Percentiles rank a stretch among this genome's conserved stretches.
These are phyloP conservation scores for Petunia axillaris DNA, from an alignment of 257 asterid species.

Conservation along the genomic window DNA sequence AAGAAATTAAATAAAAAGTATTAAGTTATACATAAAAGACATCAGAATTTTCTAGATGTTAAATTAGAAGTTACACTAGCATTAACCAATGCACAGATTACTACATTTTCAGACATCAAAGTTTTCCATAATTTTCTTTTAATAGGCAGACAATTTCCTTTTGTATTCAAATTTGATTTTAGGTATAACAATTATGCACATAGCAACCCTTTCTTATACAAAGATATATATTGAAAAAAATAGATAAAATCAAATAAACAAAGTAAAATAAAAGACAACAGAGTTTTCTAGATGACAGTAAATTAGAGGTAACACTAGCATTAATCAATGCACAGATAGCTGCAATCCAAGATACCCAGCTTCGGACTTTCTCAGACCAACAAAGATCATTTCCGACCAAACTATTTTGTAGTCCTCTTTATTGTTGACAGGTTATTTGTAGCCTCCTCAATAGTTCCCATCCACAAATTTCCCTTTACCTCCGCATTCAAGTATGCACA, in stretches of 20 bases:
- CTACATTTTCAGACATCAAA: too few relatives aligned
- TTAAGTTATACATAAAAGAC: background rate
- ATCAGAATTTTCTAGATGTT: constrained; percentile 6
- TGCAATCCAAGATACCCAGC: background rate
- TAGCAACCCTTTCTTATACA: background rate
- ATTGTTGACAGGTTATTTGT: background rate
- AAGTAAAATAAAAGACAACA: background rate
- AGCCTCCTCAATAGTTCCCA: background rate
- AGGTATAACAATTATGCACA: too few relatives aligned
- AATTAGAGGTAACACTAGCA: background rate
- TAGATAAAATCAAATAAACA: background rate
- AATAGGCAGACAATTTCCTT: too few relatives aligned
- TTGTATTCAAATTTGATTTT: too few relatives aligned
- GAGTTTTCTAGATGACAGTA: background rate
- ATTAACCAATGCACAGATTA: constrained; percentile 3
- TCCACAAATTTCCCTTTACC: background rate
- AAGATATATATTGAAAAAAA: background rate
- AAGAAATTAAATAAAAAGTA: background rate
- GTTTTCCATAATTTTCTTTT: too few relatives aligned
- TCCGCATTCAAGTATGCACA: background rate
- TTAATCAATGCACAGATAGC: background rate
- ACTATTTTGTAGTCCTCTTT: background rate
- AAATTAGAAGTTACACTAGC: background rate
- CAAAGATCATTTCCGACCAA: background rate
- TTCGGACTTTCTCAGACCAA: background rate